Evolutionary conservation across 2,329 filamentous ascomycete species (phyloP).

Genomic region (Fusarium chuoi): DNA sequence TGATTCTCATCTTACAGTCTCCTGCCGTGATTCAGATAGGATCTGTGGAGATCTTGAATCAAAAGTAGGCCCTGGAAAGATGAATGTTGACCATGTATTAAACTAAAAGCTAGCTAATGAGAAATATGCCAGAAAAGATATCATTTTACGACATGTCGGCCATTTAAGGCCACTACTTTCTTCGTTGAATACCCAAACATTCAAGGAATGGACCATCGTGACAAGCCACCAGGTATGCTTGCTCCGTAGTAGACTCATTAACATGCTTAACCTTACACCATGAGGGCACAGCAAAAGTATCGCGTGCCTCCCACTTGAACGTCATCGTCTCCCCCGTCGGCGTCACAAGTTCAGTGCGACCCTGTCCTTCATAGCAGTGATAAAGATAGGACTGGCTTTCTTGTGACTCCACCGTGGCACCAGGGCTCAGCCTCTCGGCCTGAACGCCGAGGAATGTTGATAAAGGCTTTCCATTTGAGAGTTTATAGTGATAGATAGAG

Average conservation of each 20-base stretch:
- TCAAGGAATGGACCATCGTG: constrained; percentile 50
- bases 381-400: constrained; percentile 64
- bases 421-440: constrained; percentile 59
- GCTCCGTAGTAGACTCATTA: constrained; percentile 43
- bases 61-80: background rate
- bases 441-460: constrained; percentile 59
- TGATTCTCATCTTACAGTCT: fast-evolving
- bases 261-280: constrained; percentile 62
- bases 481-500: constrained; percentile 51
- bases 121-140: background rate
- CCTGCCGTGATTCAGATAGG: background rate
- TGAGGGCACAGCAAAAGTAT: constrained; percentile 64
- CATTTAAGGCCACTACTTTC: background rate
- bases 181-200: constrained; percentile 11
- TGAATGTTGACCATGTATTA: fast-evolving
- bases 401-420: constrained; percentile 48
- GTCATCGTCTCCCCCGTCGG: constrained; percentile 46
- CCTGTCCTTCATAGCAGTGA: constrained; percentile 61
- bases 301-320: constrained; percentile 57
- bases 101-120: background rate
- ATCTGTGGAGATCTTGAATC: no score
- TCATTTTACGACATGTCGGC: fast-evolving
- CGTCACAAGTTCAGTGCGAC: constrained; percentile 53
- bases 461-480: constrained; percentile 45
- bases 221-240: constrained; percentile 49